A percentile compares a stretch with the other conserved stretches of the same genome.
Conservation (phyloP, 2,329 filamentous ascomycete genomes). For the Escovopsis sp. region DNA sequence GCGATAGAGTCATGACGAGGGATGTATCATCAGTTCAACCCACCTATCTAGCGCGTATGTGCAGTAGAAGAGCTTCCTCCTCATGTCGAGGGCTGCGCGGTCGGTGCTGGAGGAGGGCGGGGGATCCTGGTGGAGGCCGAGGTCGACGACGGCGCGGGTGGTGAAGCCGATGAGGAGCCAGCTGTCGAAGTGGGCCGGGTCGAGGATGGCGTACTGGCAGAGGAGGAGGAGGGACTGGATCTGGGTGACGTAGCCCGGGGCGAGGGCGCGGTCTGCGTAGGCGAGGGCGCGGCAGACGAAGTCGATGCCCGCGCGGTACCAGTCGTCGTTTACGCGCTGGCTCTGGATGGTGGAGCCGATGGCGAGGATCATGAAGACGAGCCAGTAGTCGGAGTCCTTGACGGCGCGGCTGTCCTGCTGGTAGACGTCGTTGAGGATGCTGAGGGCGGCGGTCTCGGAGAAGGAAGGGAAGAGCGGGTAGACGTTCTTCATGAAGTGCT, state of each 20-base stretch:
- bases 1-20: no score
- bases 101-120: conserved; percentile 53
- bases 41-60: conserved; percentile 84
- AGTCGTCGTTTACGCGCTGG: conserved; percentile 47
- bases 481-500: conserved; percentile 74
- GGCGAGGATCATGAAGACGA: conserved; percentile 77
- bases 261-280: conserved; percentile 67
- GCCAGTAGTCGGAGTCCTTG: conserved; percentile 62
- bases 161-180: conserved; percentile 92
- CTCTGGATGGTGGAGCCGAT: conserved; percentile 66
- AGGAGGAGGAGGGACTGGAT: conserved; percentile 79
- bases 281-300: conserved; percentile 51
- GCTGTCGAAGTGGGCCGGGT: conserved; percentile 80
- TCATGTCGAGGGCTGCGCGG: conserved; percentile 55
- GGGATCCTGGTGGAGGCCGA: conserved; percentile 87
- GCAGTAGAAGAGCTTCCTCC: conserved; percentile 77
- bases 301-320: conserved; percentile 40
- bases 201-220: conserved; percentile 77
- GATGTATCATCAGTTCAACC: conserved; percentile 12
- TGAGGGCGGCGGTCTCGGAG: conserved; percentile 61
- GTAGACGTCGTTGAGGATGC: conserved; percentile 69
- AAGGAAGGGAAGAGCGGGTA: conserved; percentile 73
- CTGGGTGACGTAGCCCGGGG: conserved; percentile 69
- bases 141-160: conserved; percentile 70
- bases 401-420: conserved; percentile 49